Conservation (phyloP, 1,284 basidiomycete species). For the Boletus mariae region DNA sequence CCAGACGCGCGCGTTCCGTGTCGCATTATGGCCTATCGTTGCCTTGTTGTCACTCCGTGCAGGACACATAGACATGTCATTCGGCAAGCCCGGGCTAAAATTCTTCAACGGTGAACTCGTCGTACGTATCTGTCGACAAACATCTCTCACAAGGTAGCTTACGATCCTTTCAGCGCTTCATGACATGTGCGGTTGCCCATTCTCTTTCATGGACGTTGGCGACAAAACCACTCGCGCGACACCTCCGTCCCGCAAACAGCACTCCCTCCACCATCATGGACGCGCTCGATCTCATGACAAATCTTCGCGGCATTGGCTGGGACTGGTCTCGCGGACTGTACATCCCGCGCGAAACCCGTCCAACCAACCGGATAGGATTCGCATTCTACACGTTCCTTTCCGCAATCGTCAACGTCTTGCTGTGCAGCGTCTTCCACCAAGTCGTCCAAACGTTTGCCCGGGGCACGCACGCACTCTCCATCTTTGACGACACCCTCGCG, state of each 20-base stretch:
- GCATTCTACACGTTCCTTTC: neutral
- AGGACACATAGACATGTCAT: slow-evolving; percentile 1
- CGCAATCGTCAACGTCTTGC: neutral
- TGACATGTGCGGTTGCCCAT: neutral
- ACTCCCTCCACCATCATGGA: slow-evolving; percentile 31
- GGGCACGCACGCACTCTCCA: neutral
- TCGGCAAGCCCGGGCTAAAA: neutral
- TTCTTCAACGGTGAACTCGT: neutral
- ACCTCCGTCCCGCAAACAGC: slow-evolving; percentile 3
- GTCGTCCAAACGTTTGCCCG: neutral
- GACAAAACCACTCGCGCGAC: slow-evolving; percentile 1
- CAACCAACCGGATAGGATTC: slow-evolving; percentile 34
- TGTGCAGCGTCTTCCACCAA: neutral
- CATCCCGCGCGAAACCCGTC: slow-evolving; percentile 41
- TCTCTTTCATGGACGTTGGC: neutral
- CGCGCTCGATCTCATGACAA: slow-evolving; percentile 45
- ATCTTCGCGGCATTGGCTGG: slow-evolving; percentile 54
- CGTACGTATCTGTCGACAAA: neutral
- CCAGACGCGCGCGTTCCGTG: neutral
- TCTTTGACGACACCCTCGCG: slow-evolving; percentile 43
- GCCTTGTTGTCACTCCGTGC: neutral
- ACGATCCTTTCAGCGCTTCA: neutral
- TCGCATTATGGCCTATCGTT: slow-evolving; percentile 1
- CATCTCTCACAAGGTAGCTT: neutral
- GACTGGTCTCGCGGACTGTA: slow-evolving; percentile 33